Percentiles rank a stretch among this genome's conserved stretches.
phyloP scores from a whole-genome alignment of 306 rosid genomes.

The Glycine tomentella region DNA sequence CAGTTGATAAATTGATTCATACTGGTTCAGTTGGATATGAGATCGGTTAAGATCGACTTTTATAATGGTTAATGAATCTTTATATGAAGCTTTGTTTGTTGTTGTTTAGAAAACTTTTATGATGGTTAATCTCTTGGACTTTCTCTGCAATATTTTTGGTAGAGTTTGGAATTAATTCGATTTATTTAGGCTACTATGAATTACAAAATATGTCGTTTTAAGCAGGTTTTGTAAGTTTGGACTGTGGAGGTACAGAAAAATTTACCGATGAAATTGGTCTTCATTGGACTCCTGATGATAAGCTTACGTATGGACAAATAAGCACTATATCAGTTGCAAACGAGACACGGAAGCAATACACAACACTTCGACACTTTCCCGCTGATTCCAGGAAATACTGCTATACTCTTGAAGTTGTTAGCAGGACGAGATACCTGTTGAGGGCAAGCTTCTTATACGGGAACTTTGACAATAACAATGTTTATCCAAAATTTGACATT shows the following conservation, averaged over 20 bases:
- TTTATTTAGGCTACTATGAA: neutral
- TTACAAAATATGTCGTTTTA: conserved; percentile 29
- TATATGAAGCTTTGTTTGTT: neutral
- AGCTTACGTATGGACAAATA: conserved; percentile 61
- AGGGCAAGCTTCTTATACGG: conserved; percentile 93
- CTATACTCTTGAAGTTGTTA: conserved; percentile 74
- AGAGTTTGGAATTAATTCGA: conserved; percentile 7
- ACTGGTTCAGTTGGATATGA: neutral
- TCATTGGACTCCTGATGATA: conserved; percentile 73
- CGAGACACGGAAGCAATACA: conserved; percentile 77
- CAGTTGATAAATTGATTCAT: neutral
- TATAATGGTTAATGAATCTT: neutral
- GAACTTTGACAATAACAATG: conserved; percentile 83
- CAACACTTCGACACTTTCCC: conserved; percentile 77
- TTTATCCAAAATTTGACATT: conserved; percentile 91
- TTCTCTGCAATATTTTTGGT: neutral
- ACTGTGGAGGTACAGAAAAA: conserved; percentile 81
- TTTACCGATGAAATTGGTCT: conserved; percentile 85
- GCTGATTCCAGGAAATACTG: conserved; percentile 92
- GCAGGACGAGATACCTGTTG: conserved; percentile 86
- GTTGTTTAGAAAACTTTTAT: neutral
- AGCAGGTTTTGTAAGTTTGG: conserved; percentile 91
- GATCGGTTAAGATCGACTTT: conserved; percentile 5
- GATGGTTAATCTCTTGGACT: too few relatives aligned
- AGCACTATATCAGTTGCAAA: conserved; percentile 64